Evolutionary conservation across 495 filamentous ascomycete species (phyloP).

Genomic region (Darksidea phi): DNA sequence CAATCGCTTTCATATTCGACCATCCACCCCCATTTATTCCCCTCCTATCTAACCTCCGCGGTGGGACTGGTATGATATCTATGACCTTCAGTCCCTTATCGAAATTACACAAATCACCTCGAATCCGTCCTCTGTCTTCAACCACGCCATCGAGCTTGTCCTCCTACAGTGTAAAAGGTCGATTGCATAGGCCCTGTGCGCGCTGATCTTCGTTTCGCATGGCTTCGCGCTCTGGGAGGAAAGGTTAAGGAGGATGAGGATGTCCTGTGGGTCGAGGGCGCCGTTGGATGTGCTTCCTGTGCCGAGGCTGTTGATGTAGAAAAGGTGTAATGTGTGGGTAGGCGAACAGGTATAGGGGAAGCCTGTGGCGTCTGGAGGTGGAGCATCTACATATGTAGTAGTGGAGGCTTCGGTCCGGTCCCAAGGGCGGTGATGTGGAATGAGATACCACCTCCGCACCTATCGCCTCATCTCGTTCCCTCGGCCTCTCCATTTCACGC

Average conservation of each 20-base stretch:
- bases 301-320: slow-evolving; percentile 64
- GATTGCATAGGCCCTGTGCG: slow-evolving; percentile 52
- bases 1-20: slow-evolving; percentile 42
- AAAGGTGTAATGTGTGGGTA: slow-evolving; percentile 50
- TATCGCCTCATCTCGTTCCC: background rate
- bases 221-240: slow-evolving; percentile 12
- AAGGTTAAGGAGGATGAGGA: slow-evolving; percentile 46
- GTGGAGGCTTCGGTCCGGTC: background rate
- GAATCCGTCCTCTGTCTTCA: slow-evolving; percentile 69
- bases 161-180: slow-evolving; percentile 50
- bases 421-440: background rate
- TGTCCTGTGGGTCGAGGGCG: slow-evolving; percentile 61
- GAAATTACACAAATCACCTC: slow-evolving; percentile 70
- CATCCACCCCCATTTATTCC: slow-evolving; percentile 36
- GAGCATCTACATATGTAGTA: slow-evolving; percentile 1
- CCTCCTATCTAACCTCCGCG: too few relatives aligned
- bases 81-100: slow-evolving; percentile 26
- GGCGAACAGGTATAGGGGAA: slow-evolving; percentile 58
- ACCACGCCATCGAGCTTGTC: slow-evolving; percentile 57
- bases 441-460: background rate
- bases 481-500: background rate
- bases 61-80: slow-evolving; percentile 23
- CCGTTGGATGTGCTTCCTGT: slow-evolving; percentile 60
- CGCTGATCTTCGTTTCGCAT: slow-evolving; percentile 48
- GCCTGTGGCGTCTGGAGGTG: slow-evolving; percentile 39